Evolutionary conservation across 83 land plant species (phyloP), one percentile per base, ranked within the genome.

Genomic region (Isoetes engelmannii): DNA sequence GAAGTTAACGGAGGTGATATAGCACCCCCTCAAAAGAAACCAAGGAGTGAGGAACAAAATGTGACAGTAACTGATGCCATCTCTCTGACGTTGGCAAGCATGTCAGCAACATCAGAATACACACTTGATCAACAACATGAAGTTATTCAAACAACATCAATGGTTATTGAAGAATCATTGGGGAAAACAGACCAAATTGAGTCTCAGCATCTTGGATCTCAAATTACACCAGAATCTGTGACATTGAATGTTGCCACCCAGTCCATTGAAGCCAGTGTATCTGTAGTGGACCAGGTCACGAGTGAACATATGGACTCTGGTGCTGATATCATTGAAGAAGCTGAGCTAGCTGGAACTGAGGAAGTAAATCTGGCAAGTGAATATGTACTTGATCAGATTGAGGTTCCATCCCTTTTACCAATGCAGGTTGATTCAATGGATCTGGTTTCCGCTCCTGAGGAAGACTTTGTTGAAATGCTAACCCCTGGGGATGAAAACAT

Each of bases 1-100:
- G 61, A 47, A 65, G 77, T 68, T 9, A 59, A 15, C 61, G 67
- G 50, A 44, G 7, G 12, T 50, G 74, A 73, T 43, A 48, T 44
- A 28, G 69, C 62, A 21, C 76, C 77, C 2, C 77, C 74, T 10
- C 73, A 59, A 18, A 74, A 74, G 74, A 74, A 69, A 48, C 55
- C 77, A 18, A 57, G 77, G 45, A 44, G 63, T 45, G 77, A 42
- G 12, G 77, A 74, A 73, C 75, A 65, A 64, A 64, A 70, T 58
- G 48, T 54, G 42, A 28, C 0, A 28, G 60, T 59, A 28, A 54
- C 45, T 54, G 72, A 54, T 8, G 45, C 59, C 28, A 44, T 43
- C 42, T 4, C 45, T 18, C 19, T 48, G 21, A 5, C 71, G 41
- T 19, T 50, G 37, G 21, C 69, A 50, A 57, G 53, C 41, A n/a